Evolutionary conservation across 805 yeast genomes (phyloP), one percentile per base, ranked within the genome.

Genomic region (Pichia ethanolica): DNA sequence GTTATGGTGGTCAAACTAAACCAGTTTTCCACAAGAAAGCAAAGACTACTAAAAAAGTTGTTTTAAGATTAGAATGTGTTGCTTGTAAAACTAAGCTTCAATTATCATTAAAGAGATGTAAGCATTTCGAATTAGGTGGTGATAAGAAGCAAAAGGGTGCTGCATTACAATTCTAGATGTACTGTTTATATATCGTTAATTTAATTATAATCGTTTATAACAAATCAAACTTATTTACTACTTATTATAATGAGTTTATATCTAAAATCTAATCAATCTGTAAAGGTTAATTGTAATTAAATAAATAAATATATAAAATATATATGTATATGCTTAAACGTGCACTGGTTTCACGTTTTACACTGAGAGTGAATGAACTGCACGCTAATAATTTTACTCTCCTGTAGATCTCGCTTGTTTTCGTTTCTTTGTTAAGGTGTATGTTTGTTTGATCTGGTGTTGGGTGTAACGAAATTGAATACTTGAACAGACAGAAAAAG

Each of bases 1-100:
- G 99, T 89, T 93, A 83, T 81, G 99, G 99, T 88, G 99, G 99
- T 88, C 99, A 93, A 82, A 93, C 99, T 79, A 93, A 89, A 83
- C 99, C 84, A 73, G 86, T 93, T 79, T 93, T 93, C 97, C 98
- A 89, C 87, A 93, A 93, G 88, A 93, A 93, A 79, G 99, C 99
- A 70, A 93, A 93, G 89, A 93, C 98, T 67, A 93, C 99, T 83
- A 93, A 93, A 89, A 93, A 93, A 87, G 96, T 93, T 74, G 99
- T 93, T 63, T 86, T 93, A 73, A 91, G 97, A 82, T 85, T 93
- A 72, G 99, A 93, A 83, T 93, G 99, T 87, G 89, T 90, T 68
- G 81, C 75, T 68, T 93, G 99, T 81, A 93, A 93, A 89, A 86
- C 97, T 81, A 93, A 89, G 86, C 85, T 95, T 70, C 99, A 93